Conservation (phyloP, 179 eudicot species). For the Beta corolliflora region DNA sequence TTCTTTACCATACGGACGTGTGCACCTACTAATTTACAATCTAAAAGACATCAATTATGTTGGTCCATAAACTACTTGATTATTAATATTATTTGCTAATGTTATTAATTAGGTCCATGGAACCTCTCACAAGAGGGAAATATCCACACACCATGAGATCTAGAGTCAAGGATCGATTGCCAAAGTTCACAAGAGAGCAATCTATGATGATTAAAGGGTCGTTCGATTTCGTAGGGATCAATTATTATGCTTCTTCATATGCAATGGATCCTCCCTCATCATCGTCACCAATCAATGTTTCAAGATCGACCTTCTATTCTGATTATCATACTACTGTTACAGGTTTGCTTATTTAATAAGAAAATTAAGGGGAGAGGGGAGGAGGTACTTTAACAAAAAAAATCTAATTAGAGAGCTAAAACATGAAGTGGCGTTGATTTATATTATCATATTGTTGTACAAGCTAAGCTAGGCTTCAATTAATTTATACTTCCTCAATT, state of each 20-base stretch:
- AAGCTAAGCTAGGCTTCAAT: too few relatives aligned
- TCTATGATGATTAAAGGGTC: constrained; percentile 44
- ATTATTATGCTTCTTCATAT: constrained; percentile 48
- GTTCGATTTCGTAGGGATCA: constrained; percentile 53
- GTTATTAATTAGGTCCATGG: constrained; percentile 39
- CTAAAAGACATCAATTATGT: too few relatives aligned
- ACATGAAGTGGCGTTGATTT: too few relatives aligned
- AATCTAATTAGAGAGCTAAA: too few relatives aligned
- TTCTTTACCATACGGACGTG: too few relatives aligned
- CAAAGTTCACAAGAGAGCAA: constrained; percentile 43
- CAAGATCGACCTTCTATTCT: constrained; percentile 18
- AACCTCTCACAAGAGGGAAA: constrained; percentile 42
- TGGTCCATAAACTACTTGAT: neutral
- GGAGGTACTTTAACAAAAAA: too few relatives aligned
- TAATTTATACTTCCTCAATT: too few relatives aligned
- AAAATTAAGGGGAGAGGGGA: too few relatives aligned
- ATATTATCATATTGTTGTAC: too few relatives aligned
- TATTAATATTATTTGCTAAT: neutral
- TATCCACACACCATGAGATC: constrained; percentile 44
- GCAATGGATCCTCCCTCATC: constrained; percentile 26
- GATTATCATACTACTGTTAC: constrained; percentile 21
- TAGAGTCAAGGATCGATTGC: constrained; percentile 39
- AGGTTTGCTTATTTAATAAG: too few relatives aligned
- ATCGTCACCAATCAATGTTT: constrained; percentile 3
- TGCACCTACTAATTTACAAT: too few relatives aligned